Base-by-base conservation (phyloP, 1,284 basidiomycete genomes). In the Heterobasidion occidentale region DNA sequence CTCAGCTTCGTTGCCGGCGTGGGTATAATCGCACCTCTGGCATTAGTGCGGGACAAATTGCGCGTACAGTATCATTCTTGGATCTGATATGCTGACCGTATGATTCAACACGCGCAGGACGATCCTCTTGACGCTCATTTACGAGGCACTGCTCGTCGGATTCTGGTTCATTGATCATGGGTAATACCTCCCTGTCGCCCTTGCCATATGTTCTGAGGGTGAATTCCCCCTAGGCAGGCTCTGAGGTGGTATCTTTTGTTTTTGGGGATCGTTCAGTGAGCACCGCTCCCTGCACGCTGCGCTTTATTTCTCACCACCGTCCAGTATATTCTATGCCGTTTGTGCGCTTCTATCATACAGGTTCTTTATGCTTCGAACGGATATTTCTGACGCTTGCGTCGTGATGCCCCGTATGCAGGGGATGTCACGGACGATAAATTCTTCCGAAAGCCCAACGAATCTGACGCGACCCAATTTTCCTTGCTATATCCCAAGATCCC, bases 101-200 rank as follows among this genome's bases (percentile, higher is more conserved):
- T 36, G 36, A 38, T 27, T 53, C 45, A 34, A 50, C 42, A 9
- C 19, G 8, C 55, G 9, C 67, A 92, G 89, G 62, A 92, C 90
- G 42, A 90, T 92, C 62, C 55, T 88, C n/a, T 73, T 92, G 44
- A 90, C 86, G 19, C 60, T 87, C 36, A 62, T 83, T 33, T 92
- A 88, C 64, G 89, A 92, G 70, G 88, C 78, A 15, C 70, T 92
- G 33, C 74, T 92, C 35, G 77, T 92, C 56, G 89, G 87, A 1
- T 92, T 92, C 63, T 92, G 90, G 89, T 92, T 92, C 66, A 79
- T 91, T 57, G 86, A 83, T 62, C 90, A 92, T 66, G 89, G 77
- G 88, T 91, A 64, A 27, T 6, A 27, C 27, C 27, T 27, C 27
- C 27, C 27, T 27, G 6, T 27, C 1, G 27, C 27, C 27, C 27